Evolutionary conservation across 495 filamentous ascomycete genomes (phyloP).

Genomic region (Penicillium lividum): DNA sequence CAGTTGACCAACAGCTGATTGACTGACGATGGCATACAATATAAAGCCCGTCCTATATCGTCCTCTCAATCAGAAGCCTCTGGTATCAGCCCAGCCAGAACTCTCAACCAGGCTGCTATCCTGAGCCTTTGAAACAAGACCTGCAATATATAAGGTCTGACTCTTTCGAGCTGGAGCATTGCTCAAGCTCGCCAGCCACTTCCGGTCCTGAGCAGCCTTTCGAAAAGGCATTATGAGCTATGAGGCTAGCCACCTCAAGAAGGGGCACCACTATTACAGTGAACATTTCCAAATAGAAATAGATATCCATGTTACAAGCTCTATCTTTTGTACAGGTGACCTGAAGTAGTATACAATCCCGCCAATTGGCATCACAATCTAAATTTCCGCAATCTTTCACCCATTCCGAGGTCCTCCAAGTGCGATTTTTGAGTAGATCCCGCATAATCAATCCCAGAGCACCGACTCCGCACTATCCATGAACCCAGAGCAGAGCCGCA

Average conservation of each 20-base stretch:
- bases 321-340: constrained; percentile 10
- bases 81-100: neutral
- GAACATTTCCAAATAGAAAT: neutral
- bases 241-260: neutral
- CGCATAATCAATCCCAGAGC: too few relatives aligned
- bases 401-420: neutral
- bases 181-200: neutral
- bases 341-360: constrained; percentile 10
- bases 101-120: neutral
- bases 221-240: neutral
- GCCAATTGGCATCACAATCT: neutral
- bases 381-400: neutral
- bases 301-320: constrained; percentile 3
- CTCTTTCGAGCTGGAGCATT: neutral
- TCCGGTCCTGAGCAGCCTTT: neutral
- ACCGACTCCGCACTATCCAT: too few relatives aligned
- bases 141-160: neutral
- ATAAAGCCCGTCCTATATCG: neutral
- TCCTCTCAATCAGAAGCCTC: neutral
- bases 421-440: too few relatives aligned
- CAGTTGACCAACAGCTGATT: constrained; percentile 43
- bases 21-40: neutral
- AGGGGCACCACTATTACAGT: too few relatives aligned
- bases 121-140: neutral
- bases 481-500: too few relatives aligned